Evolutionary conservation across 148 eudicot genomes (phyloP).

Genomic region (Nepenthes gracilis): DNA sequence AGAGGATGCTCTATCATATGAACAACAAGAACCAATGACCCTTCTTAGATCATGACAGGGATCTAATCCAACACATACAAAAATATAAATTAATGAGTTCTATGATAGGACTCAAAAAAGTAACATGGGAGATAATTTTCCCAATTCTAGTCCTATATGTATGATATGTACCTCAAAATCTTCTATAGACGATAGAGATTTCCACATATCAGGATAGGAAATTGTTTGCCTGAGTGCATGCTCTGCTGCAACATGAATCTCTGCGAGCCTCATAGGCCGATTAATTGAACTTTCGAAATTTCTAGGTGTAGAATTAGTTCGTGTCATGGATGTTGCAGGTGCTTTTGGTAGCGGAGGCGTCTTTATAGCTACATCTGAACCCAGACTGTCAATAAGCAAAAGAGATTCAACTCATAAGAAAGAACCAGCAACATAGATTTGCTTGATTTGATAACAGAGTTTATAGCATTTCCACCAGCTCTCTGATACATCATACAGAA

Average conservation of each 20-base stretch:
- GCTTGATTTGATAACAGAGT: no score
- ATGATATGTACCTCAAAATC: constrained; percentile 65
- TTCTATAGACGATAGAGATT: constrained; percentile 64
- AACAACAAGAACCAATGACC: no score
- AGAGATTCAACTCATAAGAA: constrained; percentile 1
- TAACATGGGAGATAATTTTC: no score
- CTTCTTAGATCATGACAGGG: no score
- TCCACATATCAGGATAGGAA: constrained; percentile 59
- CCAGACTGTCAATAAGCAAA: constrained; percentile 39
- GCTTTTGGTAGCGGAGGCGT: constrained; percentile 28
- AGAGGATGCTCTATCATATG: no score
- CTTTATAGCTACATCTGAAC: constrained; percentile 25
- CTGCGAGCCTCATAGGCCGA: constrained; percentile 93
- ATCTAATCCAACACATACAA: no score
- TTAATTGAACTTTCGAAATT: constrained; percentile 60
- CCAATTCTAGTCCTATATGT: background rate
- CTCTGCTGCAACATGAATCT: constrained; percentile 85
- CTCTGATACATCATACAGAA: no score
- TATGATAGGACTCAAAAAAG: no score
- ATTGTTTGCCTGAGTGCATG: constrained; percentile 72
- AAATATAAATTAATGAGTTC: no score
- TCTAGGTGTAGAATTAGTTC: constrained; percentile 81
- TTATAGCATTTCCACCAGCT: no score
- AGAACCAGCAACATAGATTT: no score
- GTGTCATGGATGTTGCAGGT: constrained; percentile 43